Evolutionary conservation across 257 asterid species (phyloP), one percentile per base, ranked within the genome.

Genomic region (Parsonsia alboflavescens): DNA sequence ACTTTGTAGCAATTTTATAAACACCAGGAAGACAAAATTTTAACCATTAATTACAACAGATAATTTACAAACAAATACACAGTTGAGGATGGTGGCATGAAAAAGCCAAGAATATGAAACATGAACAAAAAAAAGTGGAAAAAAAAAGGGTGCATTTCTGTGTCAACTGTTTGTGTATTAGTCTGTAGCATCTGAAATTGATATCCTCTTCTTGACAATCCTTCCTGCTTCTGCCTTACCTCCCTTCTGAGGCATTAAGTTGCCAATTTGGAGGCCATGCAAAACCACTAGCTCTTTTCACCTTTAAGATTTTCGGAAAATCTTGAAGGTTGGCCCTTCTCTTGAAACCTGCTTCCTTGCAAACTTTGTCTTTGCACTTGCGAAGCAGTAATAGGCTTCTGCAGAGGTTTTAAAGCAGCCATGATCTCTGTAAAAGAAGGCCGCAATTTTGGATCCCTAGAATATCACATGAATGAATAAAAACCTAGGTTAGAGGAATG

Each of bases 371-470:
- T 84, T 10, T 86, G 74, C 67, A 71, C 84, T 46, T 85, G 93
- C 42, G 98, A 82, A 77, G 84, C 81, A 7, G 87, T 75, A 16
- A 82, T 79, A 41, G 97, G 88, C 88, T 89, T 93, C 82, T 90
- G 97, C 74, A 95, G 87, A 3, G 96, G 98, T 78, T 88, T 95
- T 71, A 95, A 57, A 54, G 93, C 90, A 61, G 96, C 90, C 96
- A 95, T 95, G n/a, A 95, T 95, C 79, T 95, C 94, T 9, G 89
- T 78, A 74, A 95, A 95, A 7, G 99, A 81, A 48, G 99, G 99
- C 76, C 99, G 84, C 74, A 87, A 80, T 45, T 79, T 90, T 53
- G 96, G 93, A 80, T 95, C 97, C 70, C 99, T 95, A 71, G 83
- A 80, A 52, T 44, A 75, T 49, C 61, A 52, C 11, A 69, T 26